Percentiles rank a stretch among this genome's conserved stretches.
Evolutionary conservation across 257 asterid species (phyloP).

Genomic region (Solanum dulcamara): DNA sequence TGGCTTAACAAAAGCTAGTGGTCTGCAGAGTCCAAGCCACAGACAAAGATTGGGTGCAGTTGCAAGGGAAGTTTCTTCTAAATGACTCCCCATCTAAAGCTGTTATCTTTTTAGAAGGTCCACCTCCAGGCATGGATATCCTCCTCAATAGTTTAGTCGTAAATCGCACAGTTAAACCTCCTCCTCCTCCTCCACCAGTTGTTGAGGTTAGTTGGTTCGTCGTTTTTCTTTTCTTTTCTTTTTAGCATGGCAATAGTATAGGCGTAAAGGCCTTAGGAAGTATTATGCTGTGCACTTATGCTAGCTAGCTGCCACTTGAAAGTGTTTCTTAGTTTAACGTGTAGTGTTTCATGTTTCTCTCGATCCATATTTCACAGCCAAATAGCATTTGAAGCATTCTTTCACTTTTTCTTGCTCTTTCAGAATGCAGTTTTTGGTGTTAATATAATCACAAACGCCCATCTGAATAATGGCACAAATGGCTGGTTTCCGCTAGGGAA

Average conservation of each 20-base stretch:
- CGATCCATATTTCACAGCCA: not conserved
- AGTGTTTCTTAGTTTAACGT: not conserved
- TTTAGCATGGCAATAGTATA: not conserved
- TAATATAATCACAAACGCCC: constrained; percentile 57
- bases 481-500: constrained; percentile 90
- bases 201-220: constrained; percentile 36
- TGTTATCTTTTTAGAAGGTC: constrained; percentile 75
- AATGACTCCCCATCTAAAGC: constrained; percentile 54
- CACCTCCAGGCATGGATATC: constrained; percentile 82
- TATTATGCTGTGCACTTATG: not conserved
- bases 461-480: constrained; percentile 50
- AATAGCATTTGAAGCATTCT: not conserved
- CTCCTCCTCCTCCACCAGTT: constrained; percentile 55
- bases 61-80: constrained; percentile 82
- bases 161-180: constrained; percentile 62
- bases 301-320: not conserved
- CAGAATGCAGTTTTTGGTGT: constrained; percentile 66
- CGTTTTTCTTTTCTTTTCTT: not conserved
- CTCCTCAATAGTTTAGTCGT: constrained; percentile 60
- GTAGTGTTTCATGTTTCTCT: not conserved
- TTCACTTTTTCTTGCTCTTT: not conserved
- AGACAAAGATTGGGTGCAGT: constrained; percentile 74
- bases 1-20: not conserved
- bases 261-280: not conserved
- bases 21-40: constrained; percentile 63